These are phyloP conservation scores for Candida oleophila DNA, from an alignment of 805 yeast species.

Conservation along the genomic window DNA sequence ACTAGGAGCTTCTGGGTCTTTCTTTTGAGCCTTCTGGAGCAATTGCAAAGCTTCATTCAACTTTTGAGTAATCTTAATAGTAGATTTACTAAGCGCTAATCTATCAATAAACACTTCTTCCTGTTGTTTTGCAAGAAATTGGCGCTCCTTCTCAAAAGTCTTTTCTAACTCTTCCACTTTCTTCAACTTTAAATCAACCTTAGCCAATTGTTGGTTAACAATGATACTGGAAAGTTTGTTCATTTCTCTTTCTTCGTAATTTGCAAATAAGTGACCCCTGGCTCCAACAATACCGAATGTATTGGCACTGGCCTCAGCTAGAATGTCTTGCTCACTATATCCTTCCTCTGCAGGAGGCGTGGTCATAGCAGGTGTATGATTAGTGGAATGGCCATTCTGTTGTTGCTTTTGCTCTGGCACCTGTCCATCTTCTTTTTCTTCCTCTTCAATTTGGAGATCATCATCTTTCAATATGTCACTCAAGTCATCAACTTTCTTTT, in stretches of 20 bases:
- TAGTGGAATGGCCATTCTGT: constrained; percentile 5
- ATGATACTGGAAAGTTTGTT: constrained; percentile 55
- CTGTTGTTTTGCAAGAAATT: constrained; percentile 57
- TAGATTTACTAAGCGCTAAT: constrained; percentile 60
- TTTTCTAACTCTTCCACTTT: constrained; percentile 63
- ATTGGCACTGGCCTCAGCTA: constrained; percentile 50
- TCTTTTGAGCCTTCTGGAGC: constrained; percentile 8
- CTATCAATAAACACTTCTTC: constrained; percentile 67
- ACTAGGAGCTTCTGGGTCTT: constrained; percentile 6
- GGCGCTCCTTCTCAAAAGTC: constrained; percentile 64
- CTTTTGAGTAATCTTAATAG: constrained; percentile 50
- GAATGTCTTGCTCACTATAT: constrained; percentile 10
- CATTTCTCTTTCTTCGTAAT: constrained; percentile 78
- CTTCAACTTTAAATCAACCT: constrained; percentile 61
- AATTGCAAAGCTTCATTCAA: constrained; percentile 32
- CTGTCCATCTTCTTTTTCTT: constrained; percentile 6
- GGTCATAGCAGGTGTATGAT: not conserved
- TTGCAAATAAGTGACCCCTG: constrained; percentile 75
- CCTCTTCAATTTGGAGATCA: constrained; percentile 4
- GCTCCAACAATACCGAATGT: constrained; percentile 78
- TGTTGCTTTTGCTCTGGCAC: constrained; percentile 5
- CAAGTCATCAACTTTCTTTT: constrained; percentile 10
- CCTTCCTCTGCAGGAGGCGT: not conserved
- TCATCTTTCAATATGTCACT: constrained; percentile 14
- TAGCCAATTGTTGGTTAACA: constrained; percentile 60